These are phyloP conservation scores for Neurospora sp. DNA, from an alignment of 495 filamentous ascomycete species.

Conservation along the genomic window DNA sequence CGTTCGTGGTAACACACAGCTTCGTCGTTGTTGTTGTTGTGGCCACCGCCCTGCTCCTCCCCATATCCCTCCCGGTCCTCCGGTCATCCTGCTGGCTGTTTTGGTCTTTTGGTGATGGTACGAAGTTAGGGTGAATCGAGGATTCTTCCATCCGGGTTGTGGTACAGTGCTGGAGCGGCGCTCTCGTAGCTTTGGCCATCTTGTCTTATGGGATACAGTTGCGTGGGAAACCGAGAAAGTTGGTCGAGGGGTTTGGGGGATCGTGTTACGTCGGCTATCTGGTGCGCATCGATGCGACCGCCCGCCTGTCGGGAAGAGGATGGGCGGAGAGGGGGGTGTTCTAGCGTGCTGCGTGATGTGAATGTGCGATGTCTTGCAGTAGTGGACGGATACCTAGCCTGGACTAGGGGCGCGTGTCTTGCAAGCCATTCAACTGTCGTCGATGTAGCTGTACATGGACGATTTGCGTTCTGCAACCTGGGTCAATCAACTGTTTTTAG, in stretches of 20 bases:
- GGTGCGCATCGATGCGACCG: not conserved
- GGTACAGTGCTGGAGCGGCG: not conserved
- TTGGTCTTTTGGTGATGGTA: not conserved
- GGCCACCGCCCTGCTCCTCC: not conserved
- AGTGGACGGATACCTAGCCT: not conserved
- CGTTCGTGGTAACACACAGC: not conserved
- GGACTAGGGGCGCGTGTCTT: not conserved
- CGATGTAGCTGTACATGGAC: not conserved
- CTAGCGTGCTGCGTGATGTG: not conserved
- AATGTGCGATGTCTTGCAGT: not conserved
- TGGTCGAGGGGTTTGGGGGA: not conserved
- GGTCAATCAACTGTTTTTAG: not conserved
- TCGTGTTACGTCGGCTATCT: not conserved
- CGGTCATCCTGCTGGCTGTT: not conserved
- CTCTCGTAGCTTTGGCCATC: not conserved
- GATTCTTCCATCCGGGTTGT: not conserved
- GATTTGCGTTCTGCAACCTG: not conserved
- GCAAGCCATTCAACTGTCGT: not conserved
- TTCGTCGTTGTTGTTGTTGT: not conserved
- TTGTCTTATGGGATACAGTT: not conserved
- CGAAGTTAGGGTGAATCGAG: not conserved
- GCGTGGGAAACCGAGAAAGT: not conserved
- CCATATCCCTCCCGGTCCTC: not conserved
- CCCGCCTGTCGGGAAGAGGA: not conserved
- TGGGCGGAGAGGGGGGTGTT: not conserved